Evolutionary conservation across 805 yeast species (phyloP).

Genomic region (Barnettozyma siamensis): DNA sequence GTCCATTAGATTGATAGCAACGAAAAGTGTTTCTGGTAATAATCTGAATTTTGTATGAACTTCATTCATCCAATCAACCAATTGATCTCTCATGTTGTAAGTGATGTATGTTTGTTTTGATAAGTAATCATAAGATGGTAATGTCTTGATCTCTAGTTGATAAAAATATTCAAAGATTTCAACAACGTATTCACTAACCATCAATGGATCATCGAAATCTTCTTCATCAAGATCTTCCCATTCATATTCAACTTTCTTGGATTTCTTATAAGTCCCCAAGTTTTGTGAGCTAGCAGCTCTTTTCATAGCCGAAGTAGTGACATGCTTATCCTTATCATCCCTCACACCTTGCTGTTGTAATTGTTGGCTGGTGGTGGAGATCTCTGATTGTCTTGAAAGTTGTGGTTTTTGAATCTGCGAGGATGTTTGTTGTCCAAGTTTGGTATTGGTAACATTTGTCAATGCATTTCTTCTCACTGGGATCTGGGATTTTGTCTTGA

Average conservation of each 20-base stretch:
- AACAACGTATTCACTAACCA: constrained; percentile 89
- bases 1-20: constrained; percentile 85
- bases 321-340: constrained; percentile 21
- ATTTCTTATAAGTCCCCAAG: constrained; percentile 15
- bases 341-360: constrained; percentile 4
- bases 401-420: background rate
- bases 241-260: constrained; percentile 28
- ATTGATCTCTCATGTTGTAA: constrained; percentile 63
- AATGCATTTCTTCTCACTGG: constrained; percentile 26
- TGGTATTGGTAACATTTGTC: constrained; percentile 27
- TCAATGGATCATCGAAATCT: constrained; percentile 73
- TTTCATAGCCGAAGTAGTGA: constrained; percentile 53
- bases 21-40: constrained; percentile 79
- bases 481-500: constrained; percentile 18
- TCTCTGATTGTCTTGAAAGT: no score
- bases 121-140: constrained; percentile 45
- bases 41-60: constrained; percentile 80
- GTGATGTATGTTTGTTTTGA: constrained; percentile 38
- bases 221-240: constrained; percentile 81
- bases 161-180: constrained; percentile 81
- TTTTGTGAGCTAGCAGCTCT: constrained; percentile 22
- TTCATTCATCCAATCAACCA: constrained; percentile 93
- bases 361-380: constrained; percentile 1
- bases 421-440: constrained; percentile 9
- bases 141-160: constrained; percentile 62